Evolutionary conservation across 78 protist genomes (phyloP).

Genomic region (Emiliania huxleyi): DNA sequence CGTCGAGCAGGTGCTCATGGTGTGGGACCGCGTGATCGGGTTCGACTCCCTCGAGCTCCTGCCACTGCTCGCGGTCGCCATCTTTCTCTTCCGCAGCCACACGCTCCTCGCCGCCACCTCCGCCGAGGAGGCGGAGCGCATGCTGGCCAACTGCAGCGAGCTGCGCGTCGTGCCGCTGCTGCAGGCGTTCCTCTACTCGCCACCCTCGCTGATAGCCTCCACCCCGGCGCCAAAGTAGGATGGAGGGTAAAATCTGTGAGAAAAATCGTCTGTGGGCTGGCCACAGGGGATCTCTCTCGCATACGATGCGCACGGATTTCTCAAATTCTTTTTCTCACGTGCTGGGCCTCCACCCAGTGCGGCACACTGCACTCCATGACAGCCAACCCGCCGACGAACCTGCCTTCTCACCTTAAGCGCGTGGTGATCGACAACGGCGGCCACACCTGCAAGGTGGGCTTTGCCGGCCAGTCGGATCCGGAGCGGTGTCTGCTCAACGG

Average conservation of each 20-base stretch:
- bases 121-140: too few species aligned
- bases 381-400: too few species aligned
- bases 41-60: conserved; percentile 47
- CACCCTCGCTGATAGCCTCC: not conserved
- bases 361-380: too few species aligned
- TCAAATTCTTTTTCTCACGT: too few species aligned
- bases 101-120: too few species aligned
- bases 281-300: too few species aligned
- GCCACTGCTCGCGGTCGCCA: conserved; percentile 23
- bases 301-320: too few species aligned
- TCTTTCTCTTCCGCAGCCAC: conserved; percentile 40
- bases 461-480: conserved; percentile 13
- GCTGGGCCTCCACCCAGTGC: too few species aligned
- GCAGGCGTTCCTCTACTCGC: not conserved
- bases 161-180: not conserved
- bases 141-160: too few species aligned
- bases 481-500: not conserved
- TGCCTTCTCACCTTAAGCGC: not conserved
- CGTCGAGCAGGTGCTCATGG: conserved; percentile 47
- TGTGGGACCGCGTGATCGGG: conserved; percentile 65
- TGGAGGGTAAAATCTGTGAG: too few species aligned
- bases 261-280: too few species aligned
- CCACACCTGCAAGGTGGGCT: conserved; percentile 23
- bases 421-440: conserved; percentile 55
- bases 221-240: too few species aligned